Evolutionary conservation across 768 basidiomycete genomes (phyloP).

Genomic region (Suillus spraguei): DNA sequence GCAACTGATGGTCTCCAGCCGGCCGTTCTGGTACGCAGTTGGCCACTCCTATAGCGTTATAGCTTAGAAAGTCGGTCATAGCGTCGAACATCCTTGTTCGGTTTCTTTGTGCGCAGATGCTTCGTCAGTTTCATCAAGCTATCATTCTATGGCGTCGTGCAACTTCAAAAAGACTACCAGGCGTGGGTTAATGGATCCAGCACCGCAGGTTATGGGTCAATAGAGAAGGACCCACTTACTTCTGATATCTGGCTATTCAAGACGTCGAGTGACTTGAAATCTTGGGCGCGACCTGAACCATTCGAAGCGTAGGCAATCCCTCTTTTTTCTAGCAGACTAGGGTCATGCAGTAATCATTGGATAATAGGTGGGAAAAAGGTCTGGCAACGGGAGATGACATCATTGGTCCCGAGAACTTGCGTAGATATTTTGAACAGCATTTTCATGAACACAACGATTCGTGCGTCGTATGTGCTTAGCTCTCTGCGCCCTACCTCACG

Average conservation of each 20-base stretch:
- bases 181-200: conserved; percentile 58
- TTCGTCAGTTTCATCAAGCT: conserved; percentile 75
- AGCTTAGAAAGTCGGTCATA: conserved; percentile 26
- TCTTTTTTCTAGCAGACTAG: conserved; percentile 3
- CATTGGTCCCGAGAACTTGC: conserved; percentile 67
- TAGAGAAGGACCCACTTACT: conserved; percentile 56
- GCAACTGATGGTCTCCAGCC: conserved; percentile 19
- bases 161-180: conserved; percentile 67
- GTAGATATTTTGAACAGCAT: conserved; percentile 83
- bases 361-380: conserved; percentile 65
- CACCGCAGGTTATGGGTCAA: conserved; percentile 48
- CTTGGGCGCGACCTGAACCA: conserved; percentile 62
- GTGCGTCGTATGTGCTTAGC: conserved; percentile 44
- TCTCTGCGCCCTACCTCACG: not conserved
- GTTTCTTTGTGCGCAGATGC: conserved; percentile 79
- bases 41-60: not conserved
- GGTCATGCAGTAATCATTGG: conserved; percentile 9
- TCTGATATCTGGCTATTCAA: conserved; percentile 56
- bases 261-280: conserved; percentile 64
- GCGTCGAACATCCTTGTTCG: conserved; percentile 79
- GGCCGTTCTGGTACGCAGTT: conserved; percentile 26
- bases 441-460: conserved; percentile 83
- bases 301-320: conserved; percentile 54
- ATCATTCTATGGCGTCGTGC: conserved; percentile 70
- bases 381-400: conserved; percentile 69